Evolutionary conservation across 225 moss, liverwort and hornwort species (phyloP).

Genomic region (Ulota crispa): DNA sequence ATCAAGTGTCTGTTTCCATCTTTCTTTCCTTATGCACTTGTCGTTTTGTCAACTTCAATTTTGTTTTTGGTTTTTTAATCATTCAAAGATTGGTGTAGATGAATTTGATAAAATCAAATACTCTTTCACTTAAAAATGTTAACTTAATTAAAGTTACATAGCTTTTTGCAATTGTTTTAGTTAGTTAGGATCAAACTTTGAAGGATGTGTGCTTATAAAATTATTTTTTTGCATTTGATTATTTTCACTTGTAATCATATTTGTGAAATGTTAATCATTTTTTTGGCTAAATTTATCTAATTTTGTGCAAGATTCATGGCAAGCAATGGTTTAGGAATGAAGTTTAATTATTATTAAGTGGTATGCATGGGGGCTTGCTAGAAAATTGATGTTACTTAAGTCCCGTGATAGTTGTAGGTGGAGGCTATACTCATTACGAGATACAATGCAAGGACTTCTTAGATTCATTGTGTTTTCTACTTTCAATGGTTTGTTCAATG

Average conservation of each 20-base stretch:
- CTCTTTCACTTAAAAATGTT: not conserved
- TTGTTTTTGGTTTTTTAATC: not conserved
- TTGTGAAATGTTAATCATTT: not conserved
- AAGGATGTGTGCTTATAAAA: not conserved
- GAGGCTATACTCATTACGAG: not conserved
- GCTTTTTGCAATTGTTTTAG: not conserved
- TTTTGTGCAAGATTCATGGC: fast-evolving
- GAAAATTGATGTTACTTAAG: not conserved
- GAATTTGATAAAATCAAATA: not conserved
- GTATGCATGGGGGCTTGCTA: not conserved
- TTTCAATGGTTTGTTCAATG: not conserved
- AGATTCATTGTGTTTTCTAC: not conserved
- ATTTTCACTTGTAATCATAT: not conserved
- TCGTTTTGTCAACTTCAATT: not conserved
- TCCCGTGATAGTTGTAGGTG: not conserved
- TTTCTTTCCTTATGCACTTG: not conserved
- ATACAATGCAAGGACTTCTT: not conserved
- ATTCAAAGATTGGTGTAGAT: not conserved
- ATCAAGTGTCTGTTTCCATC: not conserved
- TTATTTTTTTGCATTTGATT: not conserved
- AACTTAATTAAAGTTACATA: not conserved
- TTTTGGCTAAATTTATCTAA: not conserved
- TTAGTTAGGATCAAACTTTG: not conserved
- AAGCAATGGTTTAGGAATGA: not conserved
- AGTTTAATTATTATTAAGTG: not conserved